Conservation (phyloP, 1,284 basidiomycete genomes). For the Moesziomyces globuligerus region DNA sequence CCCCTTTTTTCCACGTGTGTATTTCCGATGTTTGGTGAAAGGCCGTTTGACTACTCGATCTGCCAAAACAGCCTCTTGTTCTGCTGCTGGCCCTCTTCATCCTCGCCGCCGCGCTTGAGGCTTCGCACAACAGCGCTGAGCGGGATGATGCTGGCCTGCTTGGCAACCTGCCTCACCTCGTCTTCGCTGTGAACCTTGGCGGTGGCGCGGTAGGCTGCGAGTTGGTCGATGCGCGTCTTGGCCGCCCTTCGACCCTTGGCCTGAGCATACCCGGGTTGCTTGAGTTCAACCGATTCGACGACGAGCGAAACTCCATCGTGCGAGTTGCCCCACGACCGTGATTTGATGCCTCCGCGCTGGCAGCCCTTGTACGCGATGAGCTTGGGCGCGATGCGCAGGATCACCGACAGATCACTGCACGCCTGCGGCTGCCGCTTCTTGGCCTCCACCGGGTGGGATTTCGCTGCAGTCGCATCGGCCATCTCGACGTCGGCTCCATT, state of each 20-base stretch:
- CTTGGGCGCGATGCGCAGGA: slow-evolving; percentile 70
- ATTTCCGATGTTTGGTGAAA: neutral
- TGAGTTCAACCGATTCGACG: slow-evolving; percentile 70
- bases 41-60: slow-evolving; percentile 12
- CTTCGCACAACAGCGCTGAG: slow-evolving; percentile 8
- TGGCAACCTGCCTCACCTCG: slow-evolving; percentile 5
- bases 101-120: slow-evolving; percentile 9
- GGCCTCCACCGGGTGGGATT: neutral
- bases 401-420: slow-evolving; percentile 69
- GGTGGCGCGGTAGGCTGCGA: slow-evolving; percentile 22
- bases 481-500: slow-evolving; percentile 8
- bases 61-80: slow-evolving; percentile 30
- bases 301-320: slow-evolving; percentile 72
- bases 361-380: slow-evolving; percentile 71
- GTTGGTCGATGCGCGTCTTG: slow-evolving; percentile 52
- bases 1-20: neutral
- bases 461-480: slow-evolving; percentile 3
- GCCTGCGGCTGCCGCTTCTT: too few species aligned
- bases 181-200: neutral
- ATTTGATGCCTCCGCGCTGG: slow-evolving; percentile 70
- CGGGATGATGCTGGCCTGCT: slow-evolving; percentile 13
- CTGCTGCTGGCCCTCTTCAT: neutral
- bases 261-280: slow-evolving; percentile 54
- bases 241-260: slow-evolving; percentile 37
- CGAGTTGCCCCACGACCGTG: slow-evolving; percentile 72